Percentiles rank a stretch among this genome's conserved stretches.
These are phyloP conservation scores for Zasmidium angulare DNA, from an alignment of 2,329 filamentous ascomycete species.

Conservation along the genomic window DNA sequence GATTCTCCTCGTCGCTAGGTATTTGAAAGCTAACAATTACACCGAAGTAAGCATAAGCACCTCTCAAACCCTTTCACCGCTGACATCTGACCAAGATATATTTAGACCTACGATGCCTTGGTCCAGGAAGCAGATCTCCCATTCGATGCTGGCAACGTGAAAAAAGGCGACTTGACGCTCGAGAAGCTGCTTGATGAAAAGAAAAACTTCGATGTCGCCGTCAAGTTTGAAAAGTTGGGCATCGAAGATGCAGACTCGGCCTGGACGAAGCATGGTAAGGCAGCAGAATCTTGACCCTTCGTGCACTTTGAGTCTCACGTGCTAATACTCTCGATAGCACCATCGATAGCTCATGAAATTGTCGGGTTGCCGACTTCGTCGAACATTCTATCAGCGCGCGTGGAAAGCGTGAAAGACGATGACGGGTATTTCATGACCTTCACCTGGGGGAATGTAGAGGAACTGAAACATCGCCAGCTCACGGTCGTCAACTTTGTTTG, in stretches of 20 bases:
- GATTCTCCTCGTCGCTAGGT: constrained; percentile 38
- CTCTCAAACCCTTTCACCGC: not conserved
- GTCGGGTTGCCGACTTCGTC: constrained; percentile 47
- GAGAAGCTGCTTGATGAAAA: constrained; percentile 63
- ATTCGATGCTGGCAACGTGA: constrained; percentile 46
- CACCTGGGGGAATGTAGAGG: not conserved
- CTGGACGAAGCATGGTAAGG: constrained; percentile 50
- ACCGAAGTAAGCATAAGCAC: constrained; percentile 29
- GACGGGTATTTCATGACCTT: not conserved
- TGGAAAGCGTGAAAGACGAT: constrained; percentile 26
- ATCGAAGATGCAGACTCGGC: constrained; percentile 40
- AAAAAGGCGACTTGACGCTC: constrained; percentile 53
- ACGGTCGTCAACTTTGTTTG: constrained; percentile 37
- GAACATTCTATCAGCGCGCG: constrained; percentile 52
- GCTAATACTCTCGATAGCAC: constrained; percentile 10
- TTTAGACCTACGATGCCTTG: constrained; percentile 58
- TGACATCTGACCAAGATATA: constrained; percentile 18
- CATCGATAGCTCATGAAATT: constrained; percentile 38
- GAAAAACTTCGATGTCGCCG: constrained; percentile 55
- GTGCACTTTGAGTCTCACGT: not conserved
- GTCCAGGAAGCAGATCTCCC: constrained; percentile 57
- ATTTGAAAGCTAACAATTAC: constrained; percentile 39
- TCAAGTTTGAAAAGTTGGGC: constrained; percentile 57
- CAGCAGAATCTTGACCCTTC: constrained; percentile 12
- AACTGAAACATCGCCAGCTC: not conserved